Evolutionary conservation across 2,329 filamentous ascomycete genomes (phyloP).

Genomic region (Sporothrix schenckii): DNA sequence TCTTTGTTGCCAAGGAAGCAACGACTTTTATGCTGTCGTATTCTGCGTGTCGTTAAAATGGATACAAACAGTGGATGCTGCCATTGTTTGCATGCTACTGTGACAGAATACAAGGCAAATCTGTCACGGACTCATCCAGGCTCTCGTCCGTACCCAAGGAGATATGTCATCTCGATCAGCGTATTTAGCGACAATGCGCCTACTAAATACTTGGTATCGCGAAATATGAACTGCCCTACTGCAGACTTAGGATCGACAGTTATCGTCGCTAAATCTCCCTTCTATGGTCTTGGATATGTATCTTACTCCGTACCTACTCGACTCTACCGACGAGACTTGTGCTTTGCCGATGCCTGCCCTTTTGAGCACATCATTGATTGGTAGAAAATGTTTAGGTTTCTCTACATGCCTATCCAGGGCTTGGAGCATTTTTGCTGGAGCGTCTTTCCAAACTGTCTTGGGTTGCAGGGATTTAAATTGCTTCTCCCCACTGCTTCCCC

Average conservation of each 20-base stretch:
- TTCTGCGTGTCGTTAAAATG: slow-evolving; percentile 5
- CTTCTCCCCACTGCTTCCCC: slow-evolving; percentile 16
- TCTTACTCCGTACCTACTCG: too few relatives aligned
- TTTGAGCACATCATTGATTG: slow-evolving; percentile 10
- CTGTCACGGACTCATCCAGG: too few relatives aligned
- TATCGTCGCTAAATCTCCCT: neutral
- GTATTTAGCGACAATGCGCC: neutral
- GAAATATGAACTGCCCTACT: neutral
- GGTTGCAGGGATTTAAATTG: slow-evolving; percentile 20
- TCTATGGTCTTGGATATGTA: neutral
- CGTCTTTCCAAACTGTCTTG: neutral
- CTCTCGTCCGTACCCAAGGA: neutral
- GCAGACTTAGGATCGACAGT: neutral
- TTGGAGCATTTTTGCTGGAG: neutral
- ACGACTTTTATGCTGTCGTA: neutral
- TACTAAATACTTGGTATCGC: neutral
- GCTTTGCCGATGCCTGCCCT: neutral
- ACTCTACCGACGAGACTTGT: neutral
- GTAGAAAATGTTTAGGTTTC: neutral
- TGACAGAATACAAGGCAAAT: neutral
- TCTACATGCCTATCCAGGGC: neutral
- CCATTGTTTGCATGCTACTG: neutral
- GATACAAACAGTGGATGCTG: neutral
- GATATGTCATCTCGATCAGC: slow-evolving; percentile 8
- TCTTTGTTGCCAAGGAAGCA: neutral